A percentile compares a stretch with the other conserved stretches of the same genome.
Evolutionary conservation across 1,284 basidiomycete genomes (phyloP).

Genomic region (Athelia psychrophila): DNA sequence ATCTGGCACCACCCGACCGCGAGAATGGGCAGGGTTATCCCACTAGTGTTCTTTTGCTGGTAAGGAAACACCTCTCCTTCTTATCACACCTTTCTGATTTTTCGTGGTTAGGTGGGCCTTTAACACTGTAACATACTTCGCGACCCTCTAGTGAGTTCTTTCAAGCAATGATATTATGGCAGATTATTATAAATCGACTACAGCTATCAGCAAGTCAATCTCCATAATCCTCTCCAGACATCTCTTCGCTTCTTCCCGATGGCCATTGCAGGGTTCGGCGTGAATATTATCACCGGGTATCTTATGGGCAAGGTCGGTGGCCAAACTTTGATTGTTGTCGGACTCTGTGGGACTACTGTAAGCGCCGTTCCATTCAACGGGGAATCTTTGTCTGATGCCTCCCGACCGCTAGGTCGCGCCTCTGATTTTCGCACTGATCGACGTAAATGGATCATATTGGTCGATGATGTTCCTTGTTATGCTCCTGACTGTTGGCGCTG

Average conservation of each 20-base stretch:
- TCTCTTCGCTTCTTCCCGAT: slow-evolving; percentile 28
- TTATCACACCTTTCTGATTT: not conserved
- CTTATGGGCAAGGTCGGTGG: slow-evolving; percentile 24
- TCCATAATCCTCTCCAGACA: slow-evolving; percentile 26
- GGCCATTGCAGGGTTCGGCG: slow-evolving; percentile 23
- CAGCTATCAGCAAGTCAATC: slow-evolving; percentile 33
- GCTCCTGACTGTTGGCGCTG: too few relatives aligned
- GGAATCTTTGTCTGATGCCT: not conserved
- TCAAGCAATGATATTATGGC: not conserved
- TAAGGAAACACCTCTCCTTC: slow-evolving; percentile 11
- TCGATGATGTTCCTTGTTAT: slow-evolving; percentile 26
- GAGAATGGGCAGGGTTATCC: slow-evolving; percentile 26
- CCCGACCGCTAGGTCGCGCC: slow-evolving; percentile 21
- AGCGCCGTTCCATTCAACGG: slow-evolving; percentile 6
- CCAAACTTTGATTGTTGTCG: slow-evolving; percentile 23
- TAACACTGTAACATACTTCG: slow-evolving; percentile 30
- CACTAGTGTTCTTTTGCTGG: slow-evolving; percentile 32
- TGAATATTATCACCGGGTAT: slow-evolving; percentile 25
- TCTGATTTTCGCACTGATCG: slow-evolving; percentile 29
- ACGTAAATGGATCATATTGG: slow-evolving; percentile 29
- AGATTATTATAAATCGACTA: slow-evolving; percentile 5
- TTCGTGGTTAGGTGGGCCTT: slow-evolving; percentile 14
- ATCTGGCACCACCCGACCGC: slow-evolving; percentile 31
- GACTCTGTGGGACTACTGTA: slow-evolving; percentile 24
- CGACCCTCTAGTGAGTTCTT: slow-evolving; percentile 21